phyloP scores from a whole-genome alignment of 176 grass and related monocot species.

The Leersia perrieri region DNA sequence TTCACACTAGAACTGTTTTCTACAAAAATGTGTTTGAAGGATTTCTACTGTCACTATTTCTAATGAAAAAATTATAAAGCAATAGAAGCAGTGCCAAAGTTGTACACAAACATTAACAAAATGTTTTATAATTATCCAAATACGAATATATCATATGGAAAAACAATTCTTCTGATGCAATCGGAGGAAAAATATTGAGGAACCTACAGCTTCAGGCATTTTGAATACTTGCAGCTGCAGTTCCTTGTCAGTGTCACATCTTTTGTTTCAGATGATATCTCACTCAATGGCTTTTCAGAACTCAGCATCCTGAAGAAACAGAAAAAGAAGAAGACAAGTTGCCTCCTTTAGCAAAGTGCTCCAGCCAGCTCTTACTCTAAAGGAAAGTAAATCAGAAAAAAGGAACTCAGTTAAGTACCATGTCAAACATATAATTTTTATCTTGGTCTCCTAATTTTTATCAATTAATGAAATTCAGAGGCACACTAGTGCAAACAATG shows the following conservation, averaged over 20 bases:
- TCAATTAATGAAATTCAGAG: not conserved
- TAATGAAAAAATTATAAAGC: not conserved
- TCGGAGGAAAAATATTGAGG: not conserved
- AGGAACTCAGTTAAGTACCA: not conserved
- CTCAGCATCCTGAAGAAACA: constrained; percentile 12
- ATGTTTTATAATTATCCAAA: not conserved
- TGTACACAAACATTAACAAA: not conserved
- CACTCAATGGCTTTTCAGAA: not conserved
- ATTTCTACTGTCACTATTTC: not conserved
- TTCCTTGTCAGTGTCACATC: constrained; percentile 28
- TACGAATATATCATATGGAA: not conserved
- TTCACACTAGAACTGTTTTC: not conserved
- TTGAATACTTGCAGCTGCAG: constrained; percentile 53
- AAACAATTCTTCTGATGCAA: not conserved
- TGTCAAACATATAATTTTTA: not conserved
- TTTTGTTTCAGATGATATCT: constrained; percentile 13
- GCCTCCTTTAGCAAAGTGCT: not conserved
- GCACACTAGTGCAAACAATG: not conserved
- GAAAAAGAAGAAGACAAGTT: not conserved
- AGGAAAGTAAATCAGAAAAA: not conserved
- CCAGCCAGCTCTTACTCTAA: not conserved
- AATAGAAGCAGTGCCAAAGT: not conserved
- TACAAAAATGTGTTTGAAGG: not conserved
- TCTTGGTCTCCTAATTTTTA: not conserved
- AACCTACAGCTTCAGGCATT: constrained; percentile 47